Conservation (phyloP, 2,329 filamentous ascomycete species). For the Didymella glomerata region DNA sequence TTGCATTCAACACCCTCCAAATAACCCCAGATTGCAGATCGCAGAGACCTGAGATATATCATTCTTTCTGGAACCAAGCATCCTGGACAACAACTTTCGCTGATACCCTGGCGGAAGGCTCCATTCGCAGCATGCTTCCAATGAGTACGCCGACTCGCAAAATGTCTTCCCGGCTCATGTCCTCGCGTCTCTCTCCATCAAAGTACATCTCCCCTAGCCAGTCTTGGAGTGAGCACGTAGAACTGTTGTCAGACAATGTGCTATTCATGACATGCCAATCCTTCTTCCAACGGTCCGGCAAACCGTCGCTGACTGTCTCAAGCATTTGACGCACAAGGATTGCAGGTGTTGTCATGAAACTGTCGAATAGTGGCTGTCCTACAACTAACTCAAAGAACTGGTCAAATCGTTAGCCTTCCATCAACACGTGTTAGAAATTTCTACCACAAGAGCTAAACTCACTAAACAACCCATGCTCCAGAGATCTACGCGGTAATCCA, state of each 20-base stretch:
- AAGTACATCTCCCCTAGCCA: constrained; percentile 54
- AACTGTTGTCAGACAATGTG: constrained; percentile 20
- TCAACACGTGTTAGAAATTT: too few relatives aligned
- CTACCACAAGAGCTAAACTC: constrained; percentile 15
- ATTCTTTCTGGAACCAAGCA: constrained; percentile 27
- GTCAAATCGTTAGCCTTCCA: constrained; percentile 27
- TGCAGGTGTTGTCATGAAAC: constrained; percentile 41
- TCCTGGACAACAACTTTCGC: constrained; percentile 28
- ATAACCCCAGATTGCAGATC: too few relatives aligned
- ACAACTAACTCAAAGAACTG: constrained; percentile 50
- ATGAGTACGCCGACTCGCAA: constrained; percentile 26
- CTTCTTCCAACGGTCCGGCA: constrained; percentile 37
- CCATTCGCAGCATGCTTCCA: constrained; percentile 29
- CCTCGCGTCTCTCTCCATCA: constrained; percentile 34
- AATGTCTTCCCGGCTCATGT: constrained; percentile 32
- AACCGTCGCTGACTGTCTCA: constrained; percentile 32
- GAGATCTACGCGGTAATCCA: constrained; percentile 51
- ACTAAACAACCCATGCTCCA: constrained; percentile 53
- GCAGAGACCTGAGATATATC: too few relatives aligned
- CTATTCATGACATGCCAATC: constrained; percentile 40
- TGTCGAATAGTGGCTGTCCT: constrained; percentile 53
- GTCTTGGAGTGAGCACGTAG: constrained; percentile 41
- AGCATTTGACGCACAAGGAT: constrained; percentile 50
- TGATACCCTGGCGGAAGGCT: constrained; percentile 30
- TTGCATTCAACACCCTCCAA: too few relatives aligned